A percentile compares a stretch with the other conserved stretches of the same genome.
phyloP scores from a whole-genome alignment of 2,329 filamentous ascomycete genomes.

The Diaporthe longicolla region DNA sequence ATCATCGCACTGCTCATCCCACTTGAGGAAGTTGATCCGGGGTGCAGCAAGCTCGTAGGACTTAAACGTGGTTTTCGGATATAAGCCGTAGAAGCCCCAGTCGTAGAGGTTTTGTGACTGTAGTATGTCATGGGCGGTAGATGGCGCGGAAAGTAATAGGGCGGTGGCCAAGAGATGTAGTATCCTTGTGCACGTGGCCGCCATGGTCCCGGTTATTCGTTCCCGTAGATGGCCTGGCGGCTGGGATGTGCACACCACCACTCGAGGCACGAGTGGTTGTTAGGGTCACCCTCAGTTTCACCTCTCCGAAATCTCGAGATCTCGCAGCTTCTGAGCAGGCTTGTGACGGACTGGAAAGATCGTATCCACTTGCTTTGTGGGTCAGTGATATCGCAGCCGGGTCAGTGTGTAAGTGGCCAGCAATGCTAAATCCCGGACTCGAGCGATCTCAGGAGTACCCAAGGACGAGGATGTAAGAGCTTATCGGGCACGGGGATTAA shows the following conservation, averaged over 20 bases:
- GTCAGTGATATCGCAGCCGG: too few relatives aligned
- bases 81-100: slow-evolving; percentile 44
- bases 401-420: neutral
- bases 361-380: neutral
- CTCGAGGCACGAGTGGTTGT: neutral
- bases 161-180: slow-evolving; percentile 4
- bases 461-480: neutral
- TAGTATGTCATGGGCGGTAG: slow-evolving; percentile 19
- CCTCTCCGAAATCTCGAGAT: neutral
- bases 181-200: slow-evolving; percentile 27
- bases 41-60: slow-evolving; percentile 41
- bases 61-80: slow-evolving; percentile 40
- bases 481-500: neutral
- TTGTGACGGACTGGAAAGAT: neutral
- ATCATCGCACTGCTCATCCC: slow-evolving; percentile 42
- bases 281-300: neutral
- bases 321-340: too few relatives aligned
- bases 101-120: slow-evolving; percentile 42
- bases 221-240: neutral
- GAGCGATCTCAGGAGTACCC: neutral
- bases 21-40: slow-evolving; percentile 42
- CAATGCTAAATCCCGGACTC: neutral
- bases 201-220: slow-evolving; percentile 24
- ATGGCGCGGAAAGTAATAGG: neutral
- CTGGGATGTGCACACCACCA: neutral